Evolutionary conservation across 2,329 filamentous ascomycete species (phyloP).

Genomic region (Tricladium varicosporioides): DNA sequence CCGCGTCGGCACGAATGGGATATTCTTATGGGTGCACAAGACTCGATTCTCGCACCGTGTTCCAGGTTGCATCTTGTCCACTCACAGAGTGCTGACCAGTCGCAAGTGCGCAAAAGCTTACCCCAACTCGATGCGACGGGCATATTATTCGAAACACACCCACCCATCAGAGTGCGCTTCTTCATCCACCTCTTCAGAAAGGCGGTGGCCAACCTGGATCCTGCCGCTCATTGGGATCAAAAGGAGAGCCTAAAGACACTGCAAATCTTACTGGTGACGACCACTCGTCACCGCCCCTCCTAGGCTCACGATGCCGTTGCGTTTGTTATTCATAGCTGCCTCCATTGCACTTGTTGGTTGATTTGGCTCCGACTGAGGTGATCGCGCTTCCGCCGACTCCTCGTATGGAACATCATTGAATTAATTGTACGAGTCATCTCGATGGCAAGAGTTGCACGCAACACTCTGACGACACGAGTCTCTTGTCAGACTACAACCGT

Average conservation of each 20-base stretch:
- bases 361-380: not conserved
- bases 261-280: not conserved
- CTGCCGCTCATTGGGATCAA: not conserved
- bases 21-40: not conserved
- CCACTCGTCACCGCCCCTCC: not conserved
- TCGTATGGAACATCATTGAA: not conserved
- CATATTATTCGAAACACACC: no score
- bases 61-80: no score
- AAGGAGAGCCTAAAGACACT: not conserved
- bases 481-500: not conserved
- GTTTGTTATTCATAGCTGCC: not conserved
- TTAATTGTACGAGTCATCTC: not conserved
- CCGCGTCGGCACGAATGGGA: not conserved
- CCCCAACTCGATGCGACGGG: no score
- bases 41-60: no score
- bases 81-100: no score
- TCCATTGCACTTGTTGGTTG: not conserved
- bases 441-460: not conserved
- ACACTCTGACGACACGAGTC: not conserved
- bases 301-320: not conserved
- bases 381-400: not conserved
- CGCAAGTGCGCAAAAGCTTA: no score
- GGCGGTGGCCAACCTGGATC: not conserved
- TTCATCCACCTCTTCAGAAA: not conserved
- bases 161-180: no score